Evolutionary conservation across 2,329 filamentous ascomycete species (phyloP).

Genomic region (Lachnellula hyalina): DNA sequence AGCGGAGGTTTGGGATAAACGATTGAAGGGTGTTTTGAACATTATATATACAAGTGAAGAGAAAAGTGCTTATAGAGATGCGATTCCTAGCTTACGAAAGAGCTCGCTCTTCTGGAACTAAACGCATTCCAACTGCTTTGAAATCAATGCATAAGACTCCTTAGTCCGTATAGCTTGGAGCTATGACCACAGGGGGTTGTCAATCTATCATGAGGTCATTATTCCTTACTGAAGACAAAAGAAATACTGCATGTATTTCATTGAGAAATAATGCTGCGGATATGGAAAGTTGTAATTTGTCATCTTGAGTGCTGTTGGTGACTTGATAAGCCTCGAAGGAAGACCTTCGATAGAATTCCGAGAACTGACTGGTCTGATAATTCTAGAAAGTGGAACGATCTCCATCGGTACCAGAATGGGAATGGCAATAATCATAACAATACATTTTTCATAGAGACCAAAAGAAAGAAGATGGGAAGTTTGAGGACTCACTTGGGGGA

Average conservation of each 20-base stretch:
- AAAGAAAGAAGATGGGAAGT: no score
- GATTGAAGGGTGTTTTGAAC: constrained; percentile 21
- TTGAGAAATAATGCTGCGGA: background rate
- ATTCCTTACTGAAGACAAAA: background rate
- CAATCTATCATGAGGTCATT: constrained; percentile 3
- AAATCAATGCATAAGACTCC: background rate
- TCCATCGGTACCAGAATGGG: no score
- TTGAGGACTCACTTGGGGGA: no score
- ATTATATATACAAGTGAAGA: background rate
- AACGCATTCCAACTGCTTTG: background rate
- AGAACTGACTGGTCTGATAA: no score
- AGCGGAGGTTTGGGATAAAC: constrained; percentile 22
- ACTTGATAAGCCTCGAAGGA: no score
- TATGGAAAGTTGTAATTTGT: no score
- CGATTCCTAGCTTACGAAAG: background rate
- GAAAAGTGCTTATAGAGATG: background rate
- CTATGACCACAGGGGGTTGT: background rate
- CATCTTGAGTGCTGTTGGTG: no score
- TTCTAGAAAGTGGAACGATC: no score
- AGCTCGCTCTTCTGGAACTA: background rate
- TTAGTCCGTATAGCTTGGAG: background rate
- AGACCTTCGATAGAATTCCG: no score
- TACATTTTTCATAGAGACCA: no score
- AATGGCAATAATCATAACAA: no score
- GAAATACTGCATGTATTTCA: background rate